phyloP scores from a whole-genome alignment of 805 yeast species.

The Cyberlindnera misumaiensis region DNA sequence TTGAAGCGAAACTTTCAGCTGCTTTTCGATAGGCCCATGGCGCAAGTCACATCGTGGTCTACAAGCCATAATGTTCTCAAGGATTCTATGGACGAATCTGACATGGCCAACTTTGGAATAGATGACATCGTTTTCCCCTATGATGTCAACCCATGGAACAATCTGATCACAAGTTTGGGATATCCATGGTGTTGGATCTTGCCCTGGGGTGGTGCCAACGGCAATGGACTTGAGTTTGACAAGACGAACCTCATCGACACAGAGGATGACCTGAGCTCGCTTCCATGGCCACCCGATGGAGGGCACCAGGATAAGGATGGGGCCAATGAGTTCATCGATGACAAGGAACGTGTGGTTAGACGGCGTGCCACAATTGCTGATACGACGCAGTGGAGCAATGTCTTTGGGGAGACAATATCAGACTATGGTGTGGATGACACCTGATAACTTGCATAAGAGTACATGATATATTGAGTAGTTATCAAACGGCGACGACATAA shows the following conservation, averaged over 20 bases:
- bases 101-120: slow-evolving; percentile 31
- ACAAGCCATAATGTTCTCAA: slow-evolving; percentile 8
- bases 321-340: neutral
- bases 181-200: slow-evolving; percentile 55
- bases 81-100: slow-evolving; percentile 9
- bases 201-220: slow-evolving; percentile 63
- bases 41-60: slow-evolving; percentile 18
- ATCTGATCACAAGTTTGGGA: slow-evolving; percentile 52
- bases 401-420: slow-evolving; percentile 72
- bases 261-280: slow-evolving; percentile 46
- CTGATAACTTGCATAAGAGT: slow-evolving; percentile 29
- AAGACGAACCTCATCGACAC: slow-evolving; percentile 45
- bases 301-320: slow-evolving; percentile 33
- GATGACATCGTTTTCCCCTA: slow-evolving; percentile 82
- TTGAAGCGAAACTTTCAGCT: slow-evolving; percentile 37
- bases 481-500: no score
- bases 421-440: slow-evolving; percentile 80
- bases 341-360: slow-evolving; percentile 25
- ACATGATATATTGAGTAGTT: no score
- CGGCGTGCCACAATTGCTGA: slow-evolving; percentile 5
- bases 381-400: slow-evolving; percentile 55
- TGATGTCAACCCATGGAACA: slow-evolving; percentile 56
- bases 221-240: slow-evolving; percentile 51
- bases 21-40: slow-evolving; percentile 17
- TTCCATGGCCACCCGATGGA: slow-evolving; percentile 96